Base-by-base conservation (phyloP, 768 basidiomycete genomes). In the Amanita rubescens region DNA sequence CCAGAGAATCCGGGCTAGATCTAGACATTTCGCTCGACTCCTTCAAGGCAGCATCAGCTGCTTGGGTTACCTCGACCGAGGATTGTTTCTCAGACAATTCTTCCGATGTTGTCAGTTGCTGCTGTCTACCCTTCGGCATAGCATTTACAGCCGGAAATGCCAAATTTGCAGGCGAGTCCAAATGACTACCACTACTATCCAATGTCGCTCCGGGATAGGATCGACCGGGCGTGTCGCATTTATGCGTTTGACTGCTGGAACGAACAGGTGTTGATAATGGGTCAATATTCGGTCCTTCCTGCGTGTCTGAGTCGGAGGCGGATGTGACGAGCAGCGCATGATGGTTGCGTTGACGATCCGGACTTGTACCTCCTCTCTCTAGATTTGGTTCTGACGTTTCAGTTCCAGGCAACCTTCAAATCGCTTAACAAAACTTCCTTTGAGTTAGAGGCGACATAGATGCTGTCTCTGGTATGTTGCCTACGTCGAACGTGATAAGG, bases 401-500 rank as follows among this genome's bases (percentile, higher is more conserved):
- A 27, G 22, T 5, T 20, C 24, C 32, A 32, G 17, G 10, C n/a
- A 5, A 17, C 34, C 15, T 39, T 41, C n/a, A 14, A 33, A 47
- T 33, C 17, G 30, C 10, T 33, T 8, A 37, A 20, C 33, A 33
- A 35, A 38, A 22, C 5, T 9, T 33, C 34, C 5, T 5, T 10
- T 42, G 27, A 32, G 17, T 32, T 7, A 20, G 35, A 22, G 30
- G 4, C 32, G 42, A 43, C 4, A 11, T 19, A 9, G 50, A 20
- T n/a, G 50, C 20, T 32, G 19, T 24, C 12, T n/a, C 12, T 3
- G 33, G 19, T 34, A 32, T 11, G 14, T 46, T 20, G 42, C 22
- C 38, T n/a, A 25, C 38, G 45, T 53, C 52, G 19, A 53, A 53
- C 17, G 20, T 38, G 11, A 53, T 53, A 19, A 53, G 43, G 34